phyloP scores from a whole-genome alignment of 2,329 filamentous ascomycete species.

The Aureobasidium sp. region DNA sequence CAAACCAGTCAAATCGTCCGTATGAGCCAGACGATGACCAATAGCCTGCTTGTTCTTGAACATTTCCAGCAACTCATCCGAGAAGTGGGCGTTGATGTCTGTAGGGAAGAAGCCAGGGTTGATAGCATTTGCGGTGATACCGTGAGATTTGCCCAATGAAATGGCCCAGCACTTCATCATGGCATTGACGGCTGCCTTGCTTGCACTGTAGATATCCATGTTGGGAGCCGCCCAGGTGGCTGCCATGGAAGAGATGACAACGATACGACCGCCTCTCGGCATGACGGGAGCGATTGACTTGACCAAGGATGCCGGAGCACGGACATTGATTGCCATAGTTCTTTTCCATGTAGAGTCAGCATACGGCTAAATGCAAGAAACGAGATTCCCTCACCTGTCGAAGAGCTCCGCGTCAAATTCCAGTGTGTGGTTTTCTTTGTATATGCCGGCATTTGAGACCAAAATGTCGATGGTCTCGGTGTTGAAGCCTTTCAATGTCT shows the following conservation, averaged over 20 bases:
- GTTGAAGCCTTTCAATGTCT: slow-evolving; percentile 31
- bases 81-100: slow-evolving; percentile 14
- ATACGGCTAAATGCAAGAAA: background rate
- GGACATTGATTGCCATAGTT: slow-evolving; percentile 17
- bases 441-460: slow-evolving; percentile 45
- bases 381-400: background rate
- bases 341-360: background rate
- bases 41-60: slow-evolving; percentile 35
- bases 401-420: background rate
- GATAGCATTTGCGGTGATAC: slow-evolving; percentile 16
- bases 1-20: slow-evolving; percentile 40
- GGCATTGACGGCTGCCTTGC: slow-evolving; percentile 15
- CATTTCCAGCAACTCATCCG: slow-evolving; percentile 23
- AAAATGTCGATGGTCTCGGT: slow-evolving; percentile 49
- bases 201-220: slow-evolving; percentile 42
- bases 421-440: background rate
- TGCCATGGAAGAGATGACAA: slow-evolving; percentile 49
- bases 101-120: slow-evolving; percentile 16
- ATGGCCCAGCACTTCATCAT: slow-evolving; percentile 15
- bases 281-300: slow-evolving; percentile 26
- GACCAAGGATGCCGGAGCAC: slow-evolving; percentile 25
- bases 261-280: slow-evolving; percentile 36
- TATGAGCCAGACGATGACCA: slow-evolving; percentile 37
- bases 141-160: slow-evolving; percentile 14
- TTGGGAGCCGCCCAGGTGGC: slow-evolving; percentile 45